A percentile compares a stretch with the other conserved stretches of the same genome.
phyloP scores from a whole-genome alignment of 306 rosid genomes.

The Quercus engelmannii region DNA sequence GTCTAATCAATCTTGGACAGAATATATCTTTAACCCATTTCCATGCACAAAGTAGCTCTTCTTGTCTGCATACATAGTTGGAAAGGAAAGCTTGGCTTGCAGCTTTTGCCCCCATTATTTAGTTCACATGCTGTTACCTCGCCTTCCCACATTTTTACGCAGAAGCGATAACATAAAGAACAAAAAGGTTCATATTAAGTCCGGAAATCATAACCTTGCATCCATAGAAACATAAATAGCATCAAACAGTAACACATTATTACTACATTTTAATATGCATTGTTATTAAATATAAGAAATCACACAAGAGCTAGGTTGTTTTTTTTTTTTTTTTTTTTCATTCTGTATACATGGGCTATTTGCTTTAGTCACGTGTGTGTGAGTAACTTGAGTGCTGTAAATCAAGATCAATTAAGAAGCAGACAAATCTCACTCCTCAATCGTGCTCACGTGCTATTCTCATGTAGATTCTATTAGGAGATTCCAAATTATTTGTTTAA shows the following conservation, averaged over 20 bases:
- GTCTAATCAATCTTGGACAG: slow-evolving; percentile 41
- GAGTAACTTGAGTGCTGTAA: not conserved
- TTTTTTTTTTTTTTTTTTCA: no score
- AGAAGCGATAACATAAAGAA: not conserved
- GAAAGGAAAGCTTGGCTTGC: slow-evolving; percentile 30
- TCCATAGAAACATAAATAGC: not conserved
- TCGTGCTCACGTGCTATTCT: slow-evolving; percentile 14
- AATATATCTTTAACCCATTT: slow-evolving; percentile 44
- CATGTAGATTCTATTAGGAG: slow-evolving; percentile 3
- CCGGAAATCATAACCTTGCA: not conserved
- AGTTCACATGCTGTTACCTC: slow-evolving; percentile 20
- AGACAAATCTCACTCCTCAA: not conserved
- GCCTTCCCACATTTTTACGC: slow-evolving; percentile 1
- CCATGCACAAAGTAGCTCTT: slow-evolving; percentile 25
- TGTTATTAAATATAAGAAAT: no score
- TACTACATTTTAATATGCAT: not conserved
- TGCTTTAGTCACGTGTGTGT: not conserved
- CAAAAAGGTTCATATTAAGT: not conserved
- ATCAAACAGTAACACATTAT: not conserved
- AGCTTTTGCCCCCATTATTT: slow-evolving; percentile 35
- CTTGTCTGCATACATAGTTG: slow-evolving; percentile 11
- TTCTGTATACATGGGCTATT: no score
- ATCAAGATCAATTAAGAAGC: not conserved
- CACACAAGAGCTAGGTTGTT: no score
- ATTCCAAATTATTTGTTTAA: slow-evolving; percentile 18